These are phyloP conservation scores for Hypomontagnella monticulosa DNA, from an alignment of 495 filamentous ascomycete genomes.

Conservation along the genomic window DNA sequence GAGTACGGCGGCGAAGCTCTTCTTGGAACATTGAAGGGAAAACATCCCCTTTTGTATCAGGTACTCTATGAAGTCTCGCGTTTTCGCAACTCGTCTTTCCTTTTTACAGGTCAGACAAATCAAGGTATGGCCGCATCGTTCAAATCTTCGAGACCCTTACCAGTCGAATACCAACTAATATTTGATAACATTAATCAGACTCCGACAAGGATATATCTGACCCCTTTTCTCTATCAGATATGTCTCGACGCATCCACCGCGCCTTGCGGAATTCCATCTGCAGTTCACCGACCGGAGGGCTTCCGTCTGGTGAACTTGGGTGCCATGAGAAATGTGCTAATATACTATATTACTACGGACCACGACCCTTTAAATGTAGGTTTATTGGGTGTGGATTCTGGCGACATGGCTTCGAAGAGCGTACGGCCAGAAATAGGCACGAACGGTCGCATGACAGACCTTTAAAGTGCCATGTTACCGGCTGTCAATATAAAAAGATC, in stretches of 20 bases:
- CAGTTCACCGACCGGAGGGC: not conserved
- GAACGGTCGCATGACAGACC: conserved; percentile 27
- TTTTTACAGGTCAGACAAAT: not conserved
- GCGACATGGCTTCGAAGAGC: conserved; percentile 31
- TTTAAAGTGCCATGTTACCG: conserved; percentile 37
- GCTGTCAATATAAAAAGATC: conserved; percentile 12
- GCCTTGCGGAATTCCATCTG: conserved; percentile 15
- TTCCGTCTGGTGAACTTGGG: not conserved
- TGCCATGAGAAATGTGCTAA: conserved; percentile 18
- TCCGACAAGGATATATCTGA: conserved; percentile 14
- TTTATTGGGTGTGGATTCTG: conserved; percentile 29
- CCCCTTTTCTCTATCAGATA: conserved; percentile 26
- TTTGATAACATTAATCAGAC: not conserved
- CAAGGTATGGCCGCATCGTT: not conserved
- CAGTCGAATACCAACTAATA: not conserved
- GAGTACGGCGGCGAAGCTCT: not conserved
- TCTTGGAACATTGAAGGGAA: not conserved
- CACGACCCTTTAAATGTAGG: conserved; percentile 34
- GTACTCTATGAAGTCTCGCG: not conserved
- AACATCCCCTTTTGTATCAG: not conserved
- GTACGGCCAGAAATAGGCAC: conserved; percentile 23
- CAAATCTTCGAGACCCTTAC: not conserved
- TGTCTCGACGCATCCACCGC: conserved; percentile 22
- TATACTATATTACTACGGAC: conserved; percentile 22
- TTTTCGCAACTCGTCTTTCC: not conserved